phyloP scores from a whole-genome alignment of 1,284 basidiomycete genomes.

The Austroboletus novae-zelandiae region DNA sequence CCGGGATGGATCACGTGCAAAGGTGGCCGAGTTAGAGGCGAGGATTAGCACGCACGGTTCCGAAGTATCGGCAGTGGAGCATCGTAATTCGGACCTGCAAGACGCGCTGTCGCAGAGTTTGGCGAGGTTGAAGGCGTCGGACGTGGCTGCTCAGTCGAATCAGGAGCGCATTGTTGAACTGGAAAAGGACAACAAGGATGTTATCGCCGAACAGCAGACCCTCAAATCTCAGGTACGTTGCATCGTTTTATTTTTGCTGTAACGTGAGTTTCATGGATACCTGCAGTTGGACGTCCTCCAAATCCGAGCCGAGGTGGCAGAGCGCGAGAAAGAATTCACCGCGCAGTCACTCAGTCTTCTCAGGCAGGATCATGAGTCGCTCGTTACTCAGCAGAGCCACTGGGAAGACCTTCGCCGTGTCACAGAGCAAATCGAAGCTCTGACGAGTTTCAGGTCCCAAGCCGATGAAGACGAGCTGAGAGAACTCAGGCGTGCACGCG shows the following conservation, averaged over 20 bases:
- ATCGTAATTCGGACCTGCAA: conserved; percentile 61
- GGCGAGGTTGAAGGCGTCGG: conserved; percentile 65
- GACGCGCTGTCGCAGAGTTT: conserved; percentile 67
- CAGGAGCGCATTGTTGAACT: conserved; percentile 58
- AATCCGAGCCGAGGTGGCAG: conserved; percentile 50
- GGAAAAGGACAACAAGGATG: conserved; percentile 57
- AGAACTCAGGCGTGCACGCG: conserved; percentile 63
- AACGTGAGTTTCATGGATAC: background rate
- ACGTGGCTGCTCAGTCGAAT: conserved; percentile 57
- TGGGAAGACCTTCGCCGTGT: conserved; percentile 71
- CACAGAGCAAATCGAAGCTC: conserved; percentile 64
- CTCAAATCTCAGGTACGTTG: conserved; percentile 57
- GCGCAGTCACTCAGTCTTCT: conserved; percentile 48
- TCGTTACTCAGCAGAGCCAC: conserved; percentile 58
- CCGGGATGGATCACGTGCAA: conserved; percentile 53
- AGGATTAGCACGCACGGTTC: conserved; percentile 42
- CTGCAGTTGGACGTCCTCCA: conserved; percentile 60
- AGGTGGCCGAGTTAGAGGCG: conserved; percentile 54
- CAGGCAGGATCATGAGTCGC: conserved; percentile 57
- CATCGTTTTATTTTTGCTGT: background rate
- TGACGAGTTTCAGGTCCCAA: conserved; percentile 58
- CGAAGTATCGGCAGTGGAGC: conserved; percentile 48
- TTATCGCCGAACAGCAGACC: conserved; percentile 49
- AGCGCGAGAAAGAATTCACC: conserved; percentile 60
- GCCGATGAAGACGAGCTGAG: conserved; percentile 69